Evolutionary conservation across 495 filamentous ascomycete genomes (phyloP).

Genomic region (Penicillium canescens): DNA sequence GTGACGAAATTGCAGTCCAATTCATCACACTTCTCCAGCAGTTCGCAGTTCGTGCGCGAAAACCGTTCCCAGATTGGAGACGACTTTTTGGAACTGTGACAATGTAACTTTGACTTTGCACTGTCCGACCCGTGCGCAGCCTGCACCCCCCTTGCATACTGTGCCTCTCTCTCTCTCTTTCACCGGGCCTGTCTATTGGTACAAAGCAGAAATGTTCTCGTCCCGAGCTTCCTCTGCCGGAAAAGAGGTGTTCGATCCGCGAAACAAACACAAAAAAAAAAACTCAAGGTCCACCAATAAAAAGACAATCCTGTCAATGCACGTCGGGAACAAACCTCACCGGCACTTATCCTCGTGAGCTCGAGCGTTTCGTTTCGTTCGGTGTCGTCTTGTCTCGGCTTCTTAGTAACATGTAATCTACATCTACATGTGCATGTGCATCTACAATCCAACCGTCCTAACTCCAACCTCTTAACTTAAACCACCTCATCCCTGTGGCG

Average conservation of each 20-base stretch:
- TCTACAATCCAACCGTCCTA: not conserved
- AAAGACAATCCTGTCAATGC: not conserved
- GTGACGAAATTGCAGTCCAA: constrained; percentile 19
- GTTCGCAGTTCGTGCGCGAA: not conserved
- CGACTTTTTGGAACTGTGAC: not conserved
- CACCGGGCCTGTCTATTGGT: constrained; percentile 4
- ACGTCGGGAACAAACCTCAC: not conserved
- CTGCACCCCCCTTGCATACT: constrained; percentile 24
- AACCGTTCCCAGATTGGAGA: not conserved
- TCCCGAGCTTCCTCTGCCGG: not conserved
- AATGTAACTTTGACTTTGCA: not conserved
- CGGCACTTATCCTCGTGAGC: constrained; percentile 11
- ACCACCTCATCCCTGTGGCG: too few relatives aligned
- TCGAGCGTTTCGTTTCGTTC: not conserved
- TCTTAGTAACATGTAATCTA: too few relatives aligned
- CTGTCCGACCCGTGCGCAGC: constrained; percentile 13
- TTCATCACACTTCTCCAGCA: constrained; percentile 14
- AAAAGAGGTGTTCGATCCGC: constrained; percentile 2
- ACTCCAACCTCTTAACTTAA: not conserved
- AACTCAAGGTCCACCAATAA: constrained; percentile 1
- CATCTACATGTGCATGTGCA: not conserved
- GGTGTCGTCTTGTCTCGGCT: too few relatives aligned
- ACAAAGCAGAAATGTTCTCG: constrained; percentile 4
- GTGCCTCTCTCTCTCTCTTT: constrained; percentile 3
- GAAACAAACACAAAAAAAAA: not conserved